Base-by-base conservation (phyloP, 2,329 filamentous ascomycete species). In the Macrophomina phaseolina region DNA sequence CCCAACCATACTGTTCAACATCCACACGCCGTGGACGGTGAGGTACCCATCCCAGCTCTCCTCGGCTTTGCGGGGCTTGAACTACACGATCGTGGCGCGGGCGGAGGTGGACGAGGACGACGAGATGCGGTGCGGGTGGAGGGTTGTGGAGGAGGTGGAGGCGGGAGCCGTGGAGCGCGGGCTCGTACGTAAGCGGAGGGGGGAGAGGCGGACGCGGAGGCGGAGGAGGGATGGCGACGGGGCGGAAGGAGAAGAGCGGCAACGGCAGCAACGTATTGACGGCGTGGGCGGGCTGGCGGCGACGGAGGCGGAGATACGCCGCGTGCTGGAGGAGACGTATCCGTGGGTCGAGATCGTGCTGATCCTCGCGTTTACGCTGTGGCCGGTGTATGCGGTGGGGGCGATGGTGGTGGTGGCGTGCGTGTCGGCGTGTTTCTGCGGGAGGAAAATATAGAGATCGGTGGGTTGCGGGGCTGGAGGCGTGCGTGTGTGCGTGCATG, bases 11-110 rank as follows among this genome's bases (percentile, higher is more conserved):
- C 16, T 34, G 34, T 58, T 58, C 53, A 5, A 30, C 34, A 58
- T 58, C 53, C 34, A 30, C 53, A 58, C 53, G 12, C 53, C 53
- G 4, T 58, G 53, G 53, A 58, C 18, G 4, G 5, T 58, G 9
- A 3, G 9, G 6, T 58, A 58, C 53, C 36, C n/a, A 4, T 7
- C 4, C 0, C 53, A 23, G 4, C 53, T 58, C 36, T 8, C 36
- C 34, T 18, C 9, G 5, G 11, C 11, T 5, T 32, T 55, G 14
- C 30, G 16, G 5, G 16, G 14, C 3, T 16, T 4, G 5, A n/a
- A 38, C 16, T 55, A 55, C 51, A 38, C 16, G 1, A 16, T 36
- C 5, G 23, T 23, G 4, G 1, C 9, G 28, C 48, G 28, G 5
- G 9, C 9, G 8, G 28, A 16, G 14, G 32, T 28, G 8, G 23